These are phyloP conservation scores for Oidiodendron maius DNA, from an alignment of 495 filamentous ascomycete species.

Conservation along the genomic window DNA sequence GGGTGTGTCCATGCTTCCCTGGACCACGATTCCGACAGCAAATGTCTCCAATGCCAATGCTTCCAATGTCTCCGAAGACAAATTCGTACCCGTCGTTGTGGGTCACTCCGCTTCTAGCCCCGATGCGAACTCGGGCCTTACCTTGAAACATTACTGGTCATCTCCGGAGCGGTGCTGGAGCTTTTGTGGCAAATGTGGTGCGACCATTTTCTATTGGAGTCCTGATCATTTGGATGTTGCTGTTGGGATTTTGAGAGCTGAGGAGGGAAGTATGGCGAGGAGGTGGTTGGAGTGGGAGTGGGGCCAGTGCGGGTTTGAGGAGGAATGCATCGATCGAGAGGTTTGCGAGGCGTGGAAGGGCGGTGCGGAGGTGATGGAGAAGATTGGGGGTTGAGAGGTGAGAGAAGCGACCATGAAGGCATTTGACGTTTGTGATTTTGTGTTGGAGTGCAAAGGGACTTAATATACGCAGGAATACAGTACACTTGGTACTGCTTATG, in stretches of 20 bases:
- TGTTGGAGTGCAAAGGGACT: no score
- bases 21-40: background rate
- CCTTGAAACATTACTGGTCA: constrained; percentile 6
- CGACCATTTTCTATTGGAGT: constrained; percentile 4
- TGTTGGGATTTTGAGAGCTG: constrained; percentile 4
- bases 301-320: constrained; percentile 3
- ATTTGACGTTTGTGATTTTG: no score
- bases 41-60: constrained; percentile 1
- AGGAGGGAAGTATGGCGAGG: constrained; percentile 9
- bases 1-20: constrained; percentile 4
- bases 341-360: background rate
- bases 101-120: background rate
- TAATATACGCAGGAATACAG: no score
- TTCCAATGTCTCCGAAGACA: background rate
- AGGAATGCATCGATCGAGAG: constrained; percentile 2
- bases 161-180: background rate
- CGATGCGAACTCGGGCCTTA: background rate
- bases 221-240: constrained; percentile 4
- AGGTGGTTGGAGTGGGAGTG: constrained; percentile 7
- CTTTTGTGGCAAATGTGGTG: constrained; percentile 6
- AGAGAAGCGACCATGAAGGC: background rate
- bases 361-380: background rate
- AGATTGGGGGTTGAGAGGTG: constrained; percentile 1
- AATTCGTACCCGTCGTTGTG: background rate
- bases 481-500: no score